These are phyloP conservation scores for Dunaliella salina DNA, from an alignment of 163 green algal genomes.

Conservation along the genomic window DNA sequence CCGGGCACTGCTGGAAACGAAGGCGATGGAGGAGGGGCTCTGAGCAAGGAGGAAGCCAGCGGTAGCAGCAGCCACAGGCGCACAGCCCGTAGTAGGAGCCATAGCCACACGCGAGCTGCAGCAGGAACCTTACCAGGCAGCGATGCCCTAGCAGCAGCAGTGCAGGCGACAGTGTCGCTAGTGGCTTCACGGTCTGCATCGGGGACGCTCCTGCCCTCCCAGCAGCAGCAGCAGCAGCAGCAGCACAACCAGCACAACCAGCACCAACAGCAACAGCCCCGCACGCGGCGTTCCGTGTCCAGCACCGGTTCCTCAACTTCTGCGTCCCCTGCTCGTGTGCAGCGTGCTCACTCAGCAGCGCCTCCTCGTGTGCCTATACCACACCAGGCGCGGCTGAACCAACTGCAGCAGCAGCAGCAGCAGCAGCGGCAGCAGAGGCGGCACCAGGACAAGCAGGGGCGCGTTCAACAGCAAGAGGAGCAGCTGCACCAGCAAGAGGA, in stretches of 20 bases:
- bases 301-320: no score
- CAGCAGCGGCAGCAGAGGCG: no score
- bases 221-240: neutral
- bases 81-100: neutral
- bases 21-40: no score
- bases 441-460: no score
- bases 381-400: neutral
- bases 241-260: no score
- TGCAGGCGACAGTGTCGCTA: neutral
- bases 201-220: neutral
- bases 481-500: no score
- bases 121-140: neutral
- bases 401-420: neutral
- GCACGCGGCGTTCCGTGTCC: no score
- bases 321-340: no score
- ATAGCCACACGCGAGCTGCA: neutral
- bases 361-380: neutral
- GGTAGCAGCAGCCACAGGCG: neutral
- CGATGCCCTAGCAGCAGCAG: neutral
- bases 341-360: no score
- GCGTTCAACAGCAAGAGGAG: no score
- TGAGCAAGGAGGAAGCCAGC: neutral
- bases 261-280: no score
- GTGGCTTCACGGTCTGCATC: neutral
- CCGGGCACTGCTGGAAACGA: neutral